Evolutionary conservation across 225 moss, liverwort and hornwort genomes (phyloP).

Genomic region (Sphagnum contortum): DNA sequence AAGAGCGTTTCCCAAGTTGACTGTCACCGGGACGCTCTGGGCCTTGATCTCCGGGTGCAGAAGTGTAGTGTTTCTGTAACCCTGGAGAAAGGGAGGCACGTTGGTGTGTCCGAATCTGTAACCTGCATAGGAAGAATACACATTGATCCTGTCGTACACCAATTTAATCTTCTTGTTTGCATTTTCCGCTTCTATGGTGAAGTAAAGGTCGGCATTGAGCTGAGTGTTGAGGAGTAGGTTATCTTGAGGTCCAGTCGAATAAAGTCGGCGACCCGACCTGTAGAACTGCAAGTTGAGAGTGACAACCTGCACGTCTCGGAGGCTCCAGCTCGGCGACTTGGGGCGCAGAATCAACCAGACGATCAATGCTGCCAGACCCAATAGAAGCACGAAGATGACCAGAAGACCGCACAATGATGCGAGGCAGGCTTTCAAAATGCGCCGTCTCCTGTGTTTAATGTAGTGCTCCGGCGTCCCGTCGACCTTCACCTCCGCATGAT

Average conservation of each 20-base stretch:
- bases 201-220: constrained; percentile 33
- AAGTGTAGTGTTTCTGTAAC: constrained; percentile 44
- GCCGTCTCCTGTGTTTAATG: no score
- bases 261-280: no score
- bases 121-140: constrained; percentile 32
- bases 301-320: constrained; percentile 3
- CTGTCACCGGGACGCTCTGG: constrained; percentile 4
- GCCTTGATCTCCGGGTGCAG: constrained; percentile 17
- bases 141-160: constrained; percentile 56
- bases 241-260: no score
- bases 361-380: constrained; percentile 1
- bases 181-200: constrained; percentile 53
- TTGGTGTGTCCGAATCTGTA: constrained; percentile 30
- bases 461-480: no score
- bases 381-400: background rate
- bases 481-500: no score
- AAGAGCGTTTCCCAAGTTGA: constrained; percentile 6
- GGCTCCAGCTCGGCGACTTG: constrained; percentile 1
- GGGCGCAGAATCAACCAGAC: constrained; percentile 5
- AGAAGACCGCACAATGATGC: background rate
- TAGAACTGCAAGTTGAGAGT: no score
- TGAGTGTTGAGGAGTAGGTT: no score
- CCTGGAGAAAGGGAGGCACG: constrained; percentile 65
- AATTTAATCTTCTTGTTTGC: constrained; percentile 79
- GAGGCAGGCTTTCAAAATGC: background rate